Evolutionary conservation across 2,329 filamentous ascomycete species (phyloP).

Genomic region (Leptographium procerum): DNA sequence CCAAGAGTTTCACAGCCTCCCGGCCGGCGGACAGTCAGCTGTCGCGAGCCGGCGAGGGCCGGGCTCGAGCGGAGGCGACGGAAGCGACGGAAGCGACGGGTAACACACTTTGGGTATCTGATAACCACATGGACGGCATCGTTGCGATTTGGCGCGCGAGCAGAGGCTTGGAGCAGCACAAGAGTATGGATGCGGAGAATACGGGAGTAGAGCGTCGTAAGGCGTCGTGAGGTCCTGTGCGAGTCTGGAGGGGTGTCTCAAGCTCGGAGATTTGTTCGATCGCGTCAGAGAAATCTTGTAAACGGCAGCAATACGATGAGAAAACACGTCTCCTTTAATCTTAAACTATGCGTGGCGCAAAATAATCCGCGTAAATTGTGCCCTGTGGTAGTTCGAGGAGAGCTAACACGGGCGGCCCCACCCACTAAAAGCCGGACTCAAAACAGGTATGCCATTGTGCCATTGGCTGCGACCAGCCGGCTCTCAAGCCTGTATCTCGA

Average conservation of each 20-base stretch:
- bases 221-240: not conserved
- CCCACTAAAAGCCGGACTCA: not conserved
- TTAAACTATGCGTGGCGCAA: not conserved
- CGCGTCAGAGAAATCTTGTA: not conserved
- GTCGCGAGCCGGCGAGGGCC: not conserved
- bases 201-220: not conserved
- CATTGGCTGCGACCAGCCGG: not conserved
- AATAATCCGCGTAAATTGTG: not conserved
- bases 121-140: conserved; percentile 91
- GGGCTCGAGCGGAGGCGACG: not conserved
- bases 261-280: not conserved
- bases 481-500: not conserved
- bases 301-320: not conserved
- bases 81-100: not conserved
- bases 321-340: conserved; percentile 13
- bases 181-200: not conserved
- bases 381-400: not conserved
- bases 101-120: conserved; percentile 84
- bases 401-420: conserved; percentile 4
- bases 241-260: not conserved
- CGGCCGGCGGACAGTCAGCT: not conserved
- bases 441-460: not conserved
- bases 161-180: not conserved
- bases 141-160: not conserved
- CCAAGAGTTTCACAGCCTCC: not conserved